Percentiles rank a stretch among this genome's conserved stretches.
Conservation (phyloP, 176 grass and related monocot genomes). For the Carex kokanica region DNA sequence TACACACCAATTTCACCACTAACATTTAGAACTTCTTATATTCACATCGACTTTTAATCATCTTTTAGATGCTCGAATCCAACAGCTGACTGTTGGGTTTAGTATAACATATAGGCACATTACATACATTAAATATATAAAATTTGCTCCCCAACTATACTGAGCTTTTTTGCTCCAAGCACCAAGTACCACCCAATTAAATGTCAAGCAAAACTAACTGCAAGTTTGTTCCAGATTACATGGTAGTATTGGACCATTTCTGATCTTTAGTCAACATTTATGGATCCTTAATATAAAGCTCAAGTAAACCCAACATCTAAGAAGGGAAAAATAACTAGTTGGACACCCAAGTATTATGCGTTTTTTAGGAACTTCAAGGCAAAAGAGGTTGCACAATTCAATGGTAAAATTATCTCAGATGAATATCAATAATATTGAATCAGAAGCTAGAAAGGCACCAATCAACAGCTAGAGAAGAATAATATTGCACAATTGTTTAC, state of each 20-base stretch:
- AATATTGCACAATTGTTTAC: too few relatives aligned
- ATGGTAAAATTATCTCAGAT: background rate
- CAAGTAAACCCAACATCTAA: background rate
- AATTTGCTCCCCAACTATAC: background rate
- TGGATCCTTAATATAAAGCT: too few relatives aligned
- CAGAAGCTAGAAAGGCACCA: background rate
- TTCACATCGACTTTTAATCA: background rate
- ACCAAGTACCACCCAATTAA: background rate
- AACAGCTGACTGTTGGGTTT: background rate
- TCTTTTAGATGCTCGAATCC: background rate
- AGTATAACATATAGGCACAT: background rate
- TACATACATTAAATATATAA: background rate
- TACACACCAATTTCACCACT: background rate
- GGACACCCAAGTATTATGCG: background rate
- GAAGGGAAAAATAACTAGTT: background rate
- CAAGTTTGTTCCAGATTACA: background rate
- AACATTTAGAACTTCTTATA: background rate
- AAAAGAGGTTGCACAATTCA: conserved; percentile 10
- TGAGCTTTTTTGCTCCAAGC: background rate
- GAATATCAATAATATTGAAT: background rate
- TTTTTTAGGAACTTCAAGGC: background rate
- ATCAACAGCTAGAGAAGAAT: background rate
- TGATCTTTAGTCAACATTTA: background rate
- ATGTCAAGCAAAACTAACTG: background rate
- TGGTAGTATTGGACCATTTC: background rate